Evolutionary conservation across 2,329 filamentous ascomycete species (phyloP).

Genomic region (Cladosporium oxysporum): DNA sequence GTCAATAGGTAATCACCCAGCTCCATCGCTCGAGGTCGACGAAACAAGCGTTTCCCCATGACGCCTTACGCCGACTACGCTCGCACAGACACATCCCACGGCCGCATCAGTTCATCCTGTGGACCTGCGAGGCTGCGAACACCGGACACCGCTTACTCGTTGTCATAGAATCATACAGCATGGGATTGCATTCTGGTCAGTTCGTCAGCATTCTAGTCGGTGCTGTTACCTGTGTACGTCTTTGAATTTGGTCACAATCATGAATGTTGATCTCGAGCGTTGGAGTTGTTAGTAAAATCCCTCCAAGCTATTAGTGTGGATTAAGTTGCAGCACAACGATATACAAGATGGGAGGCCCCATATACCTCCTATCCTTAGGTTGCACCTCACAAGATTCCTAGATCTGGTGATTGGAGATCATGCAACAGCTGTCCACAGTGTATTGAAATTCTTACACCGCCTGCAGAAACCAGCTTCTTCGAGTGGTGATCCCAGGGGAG

Average conservation of each 20-base stretch:
- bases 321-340: neutral
- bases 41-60: conserved; percentile 1
- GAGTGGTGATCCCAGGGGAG: neutral
- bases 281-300: neutral
- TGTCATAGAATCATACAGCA: neutral
- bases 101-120: neutral
- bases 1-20: neutral
- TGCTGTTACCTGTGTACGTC: neutral
- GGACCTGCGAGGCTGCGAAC: neutral
- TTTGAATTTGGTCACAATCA: neutral
- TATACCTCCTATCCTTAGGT: neutral
- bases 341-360: neutral
- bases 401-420: neutral
- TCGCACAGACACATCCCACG: conserved; percentile 10
- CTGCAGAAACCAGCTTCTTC: neutral
- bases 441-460: neutral
- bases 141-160: neutral
- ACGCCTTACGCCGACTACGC: conserved; percentile 4
- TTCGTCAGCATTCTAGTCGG: neutral
- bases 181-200: neutral
- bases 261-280: neutral
- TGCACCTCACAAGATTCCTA: neutral
- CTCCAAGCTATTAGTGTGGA: neutral
- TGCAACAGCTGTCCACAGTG: neutral
- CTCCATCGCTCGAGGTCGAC: neutral